Evolutionary conservation across 2,329 filamentous ascomycete genomes (phyloP).

Genomic region (Dactylellina sp.): DNA sequence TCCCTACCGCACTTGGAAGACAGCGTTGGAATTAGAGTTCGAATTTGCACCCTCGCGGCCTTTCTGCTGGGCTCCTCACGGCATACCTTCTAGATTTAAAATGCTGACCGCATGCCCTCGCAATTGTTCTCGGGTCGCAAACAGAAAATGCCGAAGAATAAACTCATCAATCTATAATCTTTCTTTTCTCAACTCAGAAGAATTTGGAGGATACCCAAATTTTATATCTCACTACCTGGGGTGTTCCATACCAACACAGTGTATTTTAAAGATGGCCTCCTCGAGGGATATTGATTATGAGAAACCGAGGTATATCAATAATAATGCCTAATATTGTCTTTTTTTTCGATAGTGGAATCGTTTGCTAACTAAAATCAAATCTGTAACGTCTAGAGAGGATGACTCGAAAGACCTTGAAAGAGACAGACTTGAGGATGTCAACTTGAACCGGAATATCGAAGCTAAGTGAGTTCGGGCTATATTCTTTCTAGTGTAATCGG

Average conservation of each 20-base stretch:
- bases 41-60: constrained; percentile 8
- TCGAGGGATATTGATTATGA: constrained; percentile 41
- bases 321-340: not conserved
- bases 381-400: constrained; percentile 35
- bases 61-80: constrained; percentile 5
- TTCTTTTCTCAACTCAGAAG: not conserved
- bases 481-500: not conserved
- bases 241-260: not conserved
- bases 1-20: constrained; percentile 43
- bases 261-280: constrained; percentile 19
- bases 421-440: constrained; percentile 34
- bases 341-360: not conserved
- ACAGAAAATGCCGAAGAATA: constrained; percentile 9
- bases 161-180: constrained; percentile 9
- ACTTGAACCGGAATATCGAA: constrained; percentile 51
- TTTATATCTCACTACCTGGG: not conserved
- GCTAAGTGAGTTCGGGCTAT: constrained; percentile 39
- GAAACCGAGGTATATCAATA: constrained; percentile 45
- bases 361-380: constrained; percentile 19
- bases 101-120: constrained; percentile 43
- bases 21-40: constrained; percentile 42
- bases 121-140: constrained; percentile 25
- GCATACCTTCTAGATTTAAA: constrained; percentile 41
- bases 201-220: not conserved
- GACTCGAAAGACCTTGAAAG: constrained; percentile 44